These are phyloP conservation scores for Lonicera japonica DNA, from an alignment of 129 eudicot species.

Conservation along the genomic window DNA sequence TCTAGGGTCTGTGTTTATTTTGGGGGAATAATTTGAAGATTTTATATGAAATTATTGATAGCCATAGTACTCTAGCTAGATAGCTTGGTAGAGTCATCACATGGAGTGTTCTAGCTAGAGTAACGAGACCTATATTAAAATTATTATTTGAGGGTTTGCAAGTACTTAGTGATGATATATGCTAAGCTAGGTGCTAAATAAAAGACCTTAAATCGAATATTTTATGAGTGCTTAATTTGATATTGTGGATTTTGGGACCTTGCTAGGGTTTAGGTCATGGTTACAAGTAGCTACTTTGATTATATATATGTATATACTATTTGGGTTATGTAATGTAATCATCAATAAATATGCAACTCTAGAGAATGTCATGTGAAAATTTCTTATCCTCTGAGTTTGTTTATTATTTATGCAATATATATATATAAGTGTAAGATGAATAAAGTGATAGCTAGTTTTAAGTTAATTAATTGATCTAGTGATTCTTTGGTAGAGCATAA, in stretches of 20 bases:
- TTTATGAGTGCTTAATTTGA: not conserved
- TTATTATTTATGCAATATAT: too few relatives aligned
- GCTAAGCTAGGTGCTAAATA: not conserved
- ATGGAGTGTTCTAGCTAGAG: not conserved
- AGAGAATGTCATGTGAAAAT: not conserved
- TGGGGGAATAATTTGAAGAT: not conserved
- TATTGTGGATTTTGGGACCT: not conserved
- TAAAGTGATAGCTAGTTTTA: too few relatives aligned
- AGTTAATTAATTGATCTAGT: not conserved
- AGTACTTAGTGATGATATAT: not conserved
- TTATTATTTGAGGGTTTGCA: not conserved
- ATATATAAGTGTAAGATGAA: not conserved
- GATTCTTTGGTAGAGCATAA: not conserved
- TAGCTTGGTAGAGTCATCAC: not conserved
- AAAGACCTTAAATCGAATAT: not conserved
- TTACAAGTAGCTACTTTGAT: not conserved
- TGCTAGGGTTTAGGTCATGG: not conserved
- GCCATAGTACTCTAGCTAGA: not conserved
- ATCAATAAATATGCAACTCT: not conserved
- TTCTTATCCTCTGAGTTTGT: not conserved
- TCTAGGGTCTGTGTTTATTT: not conserved
- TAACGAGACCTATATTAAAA: not conserved
- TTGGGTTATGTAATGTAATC: not conserved
- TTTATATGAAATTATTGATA: too few relatives aligned
- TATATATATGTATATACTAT: not conserved